A percentile compares a stretch with the other conserved stretches of the same genome.
Evolutionary conservation across 495 filamentous ascomycete species (phyloP).

Genomic region (Xylaria venustula): DNA sequence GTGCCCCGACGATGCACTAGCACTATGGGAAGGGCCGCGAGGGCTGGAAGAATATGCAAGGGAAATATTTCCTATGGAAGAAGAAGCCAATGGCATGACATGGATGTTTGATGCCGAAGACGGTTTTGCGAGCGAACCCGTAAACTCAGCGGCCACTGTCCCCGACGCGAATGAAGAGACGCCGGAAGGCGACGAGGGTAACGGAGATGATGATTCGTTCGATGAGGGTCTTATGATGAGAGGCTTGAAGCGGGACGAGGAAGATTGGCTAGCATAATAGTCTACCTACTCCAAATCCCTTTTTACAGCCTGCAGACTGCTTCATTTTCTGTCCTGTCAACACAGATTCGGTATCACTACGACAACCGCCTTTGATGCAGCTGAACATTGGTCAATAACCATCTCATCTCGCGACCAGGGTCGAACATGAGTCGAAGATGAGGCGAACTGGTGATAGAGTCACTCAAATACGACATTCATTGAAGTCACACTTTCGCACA

Average conservation of each 20-base stretch:
- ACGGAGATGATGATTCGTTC: slow-evolving; percentile 36
- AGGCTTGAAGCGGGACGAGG: slow-evolving; percentile 48
- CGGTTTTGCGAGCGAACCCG: slow-evolving; percentile 1
- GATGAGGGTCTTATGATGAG: slow-evolving; percentile 51
- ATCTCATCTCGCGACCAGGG: neutral
- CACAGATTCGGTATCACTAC: neutral
- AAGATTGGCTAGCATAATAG: slow-evolving; percentile 48
- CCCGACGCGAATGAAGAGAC: slow-evolving; percentile 29
- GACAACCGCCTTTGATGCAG: neutral
- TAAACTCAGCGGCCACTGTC: slow-evolving; percentile 7
- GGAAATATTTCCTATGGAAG: slow-evolving; percentile 92
- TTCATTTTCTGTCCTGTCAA: neutral
- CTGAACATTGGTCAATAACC: neutral
- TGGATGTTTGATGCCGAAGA: slow-evolving; percentile 70
- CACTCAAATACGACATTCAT: too few species aligned
- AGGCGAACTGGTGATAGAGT: too few species aligned
- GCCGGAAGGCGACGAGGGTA: slow-evolving; percentile 21
- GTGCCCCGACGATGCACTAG: slow-evolving; percentile 68
- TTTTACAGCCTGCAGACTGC: neutral
- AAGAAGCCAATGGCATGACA: slow-evolving; percentile 84
- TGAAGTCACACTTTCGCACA: too few species aligned
- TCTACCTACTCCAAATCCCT: neutral
- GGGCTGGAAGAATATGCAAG: slow-evolving; percentile 94
- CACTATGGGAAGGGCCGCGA: slow-evolving; percentile 87
- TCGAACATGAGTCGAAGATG: neutral